phyloP scores from a whole-genome alignment of 2,329 filamentous ascomycete species.

The Dactylellina cionopaga region DNA sequence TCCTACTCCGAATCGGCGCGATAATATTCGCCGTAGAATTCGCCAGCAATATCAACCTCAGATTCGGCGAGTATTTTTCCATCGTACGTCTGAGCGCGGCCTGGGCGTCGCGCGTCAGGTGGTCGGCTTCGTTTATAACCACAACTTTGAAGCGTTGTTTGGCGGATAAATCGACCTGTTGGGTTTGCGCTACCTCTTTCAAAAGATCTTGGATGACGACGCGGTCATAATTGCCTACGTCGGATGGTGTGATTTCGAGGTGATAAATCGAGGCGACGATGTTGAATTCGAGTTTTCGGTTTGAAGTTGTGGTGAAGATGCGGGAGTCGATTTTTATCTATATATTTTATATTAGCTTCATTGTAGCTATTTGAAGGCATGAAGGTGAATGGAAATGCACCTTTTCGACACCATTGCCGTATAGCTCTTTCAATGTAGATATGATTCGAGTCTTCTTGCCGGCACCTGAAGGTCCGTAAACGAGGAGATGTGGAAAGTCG shows the following conservation, averaged over 20 bases:
- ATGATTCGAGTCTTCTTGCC: slow-evolving; percentile 98
- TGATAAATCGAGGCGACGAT: slow-evolving; percentile 97
- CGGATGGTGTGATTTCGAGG: slow-evolving; percentile 95
- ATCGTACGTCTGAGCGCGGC: slow-evolving; percentile 93
- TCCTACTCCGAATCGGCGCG: slow-evolving; percentile 93
- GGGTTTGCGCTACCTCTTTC: slow-evolving; percentile 97
- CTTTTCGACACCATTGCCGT: slow-evolving; percentile 95
- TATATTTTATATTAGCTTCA: not conserved
- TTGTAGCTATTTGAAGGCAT: not conserved
- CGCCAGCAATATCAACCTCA: slow-evolving; percentile 88
- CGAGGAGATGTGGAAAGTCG: slow-evolving; percentile 96
- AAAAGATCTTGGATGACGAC: slow-evolving; percentile 95
- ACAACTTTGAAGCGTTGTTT: slow-evolving; percentile 97
- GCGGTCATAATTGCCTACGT: slow-evolving; percentile 94
- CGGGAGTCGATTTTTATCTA: slow-evolving; percentile 96
- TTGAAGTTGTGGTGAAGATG: slow-evolving; percentile 93
- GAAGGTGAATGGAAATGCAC: slow-evolving; percentile 1
- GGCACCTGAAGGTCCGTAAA: slow-evolving; percentile 95
- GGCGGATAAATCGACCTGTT: slow-evolving; percentile 94
- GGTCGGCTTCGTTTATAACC: slow-evolving; percentile 98
- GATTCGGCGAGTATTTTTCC: slow-evolving; percentile 98
- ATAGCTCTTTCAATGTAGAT: slow-evolving; percentile 92
- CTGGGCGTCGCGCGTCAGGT: slow-evolving; percentile 91
- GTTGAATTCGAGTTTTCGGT: slow-evolving; percentile 99
- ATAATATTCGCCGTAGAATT: slow-evolving; percentile 99